Conservation (phyloP, 1,139 yeast genomes). For the Yamadazyma friedrichii region DNA sequence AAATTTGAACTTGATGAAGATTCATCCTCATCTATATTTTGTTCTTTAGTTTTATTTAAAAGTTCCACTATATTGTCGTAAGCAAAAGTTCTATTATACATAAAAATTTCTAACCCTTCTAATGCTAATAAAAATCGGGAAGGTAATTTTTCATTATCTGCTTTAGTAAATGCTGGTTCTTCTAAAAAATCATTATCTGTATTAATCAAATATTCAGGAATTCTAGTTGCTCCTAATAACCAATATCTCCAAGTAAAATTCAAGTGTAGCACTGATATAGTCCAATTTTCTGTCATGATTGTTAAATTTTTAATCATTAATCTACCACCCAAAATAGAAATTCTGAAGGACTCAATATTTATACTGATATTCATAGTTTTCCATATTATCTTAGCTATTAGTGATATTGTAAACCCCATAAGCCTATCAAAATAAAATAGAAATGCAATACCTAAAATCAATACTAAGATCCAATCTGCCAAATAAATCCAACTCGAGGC, state of each 20-base stretch:
- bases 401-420: constrained; percentile 61
- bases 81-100: constrained; percentile 75
- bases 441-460: constrained; percentile 60
- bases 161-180: constrained; percentile 12
- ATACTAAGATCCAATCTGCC: constrained; percentile 75
- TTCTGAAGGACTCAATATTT: constrained; percentile 67
- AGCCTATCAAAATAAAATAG: constrained; percentile 76
- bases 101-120: constrained; percentile 79
- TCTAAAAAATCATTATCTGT: constrained; percentile 25
- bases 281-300: constrained; percentile 66
- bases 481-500: constrained; percentile 66
- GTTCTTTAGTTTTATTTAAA: constrained; percentile 22
- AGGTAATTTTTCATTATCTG: constrained; percentile 50
- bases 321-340: constrained; percentile 82
- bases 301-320: constrained; percentile 73
- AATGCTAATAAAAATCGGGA: constrained; percentile 57
- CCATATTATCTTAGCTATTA: constrained; percentile 64
- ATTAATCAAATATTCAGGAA: constrained; percentile 37
- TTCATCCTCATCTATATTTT: neutral
- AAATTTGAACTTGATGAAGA: neutral
- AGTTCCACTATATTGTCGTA: constrained; percentile 63
- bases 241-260: constrained; percentile 90
- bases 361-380: constrained; percentile 52
- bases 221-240: constrained; percentile 54
- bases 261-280: constrained; percentile 67